These are phyloP conservation scores for Geranium brycei DNA, from an alignment of 345 rosid species.

Conservation along the genomic window DNA sequence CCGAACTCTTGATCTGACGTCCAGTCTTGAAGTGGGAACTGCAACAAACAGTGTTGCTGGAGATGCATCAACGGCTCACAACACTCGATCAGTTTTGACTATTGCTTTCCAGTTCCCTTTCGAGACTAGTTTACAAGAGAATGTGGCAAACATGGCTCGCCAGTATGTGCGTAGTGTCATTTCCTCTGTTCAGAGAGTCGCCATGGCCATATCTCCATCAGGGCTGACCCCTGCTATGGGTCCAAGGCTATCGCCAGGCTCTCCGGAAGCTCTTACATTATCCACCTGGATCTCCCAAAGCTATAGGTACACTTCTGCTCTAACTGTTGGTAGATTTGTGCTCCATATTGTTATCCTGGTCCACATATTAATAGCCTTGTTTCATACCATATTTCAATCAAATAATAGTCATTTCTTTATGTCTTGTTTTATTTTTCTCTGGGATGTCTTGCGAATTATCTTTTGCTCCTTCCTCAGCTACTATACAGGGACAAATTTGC, in stretches of 20 bases:
- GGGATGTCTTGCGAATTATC: background rate
- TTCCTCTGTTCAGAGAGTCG: slow-evolving; percentile 89
- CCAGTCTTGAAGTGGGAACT: slow-evolving; percentile 84
- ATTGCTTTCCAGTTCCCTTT: slow-evolving; percentile 97
- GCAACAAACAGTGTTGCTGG: slow-evolving; percentile 38
- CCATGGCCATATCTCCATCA: slow-evolving; percentile 87
- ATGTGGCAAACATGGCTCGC: slow-evolving; percentile 88
- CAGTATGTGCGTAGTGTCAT: slow-evolving; percentile 86
- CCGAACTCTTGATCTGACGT: slow-evolving; percentile 83
- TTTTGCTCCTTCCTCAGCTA: slow-evolving; percentile 29
- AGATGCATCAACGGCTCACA: slow-evolving; percentile 34
- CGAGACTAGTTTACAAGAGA: slow-evolving; percentile 74
- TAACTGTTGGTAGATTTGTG: background rate
- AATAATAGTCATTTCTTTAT: too few relatives aligned
- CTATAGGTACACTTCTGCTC: slow-evolving; percentile 35
- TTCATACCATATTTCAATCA: too few relatives aligned
- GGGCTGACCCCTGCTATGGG: slow-evolving; percentile 57
- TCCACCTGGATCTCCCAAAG: slow-evolving; percentile 93
- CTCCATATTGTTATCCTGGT: too few relatives aligned
- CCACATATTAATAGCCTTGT: too few relatives aligned
- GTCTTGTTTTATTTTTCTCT: too few relatives aligned
- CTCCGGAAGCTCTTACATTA: slow-evolving; percentile 90
- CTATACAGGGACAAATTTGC: slow-evolving; percentile 59
- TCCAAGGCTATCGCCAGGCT: slow-evolving; percentile 64
- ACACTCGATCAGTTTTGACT: slow-evolving; percentile 67